phyloP scores from a whole-genome alignment of 225 moss, liverwort and hornwort genomes.

The Pseudisothecium myosuroides region DNA sequence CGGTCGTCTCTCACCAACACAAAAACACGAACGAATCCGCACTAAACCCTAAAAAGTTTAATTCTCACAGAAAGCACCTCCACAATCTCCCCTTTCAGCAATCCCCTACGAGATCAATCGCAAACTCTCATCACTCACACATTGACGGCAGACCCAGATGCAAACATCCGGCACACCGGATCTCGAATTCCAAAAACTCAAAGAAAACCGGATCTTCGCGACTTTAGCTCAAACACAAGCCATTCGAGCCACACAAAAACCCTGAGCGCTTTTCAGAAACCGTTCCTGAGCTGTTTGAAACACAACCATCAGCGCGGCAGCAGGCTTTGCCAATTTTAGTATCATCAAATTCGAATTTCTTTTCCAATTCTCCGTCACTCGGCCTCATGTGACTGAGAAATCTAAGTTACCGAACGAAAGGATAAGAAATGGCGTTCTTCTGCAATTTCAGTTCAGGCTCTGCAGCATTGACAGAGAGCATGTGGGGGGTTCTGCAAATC shows the following conservation, averaged over 20 bases:
- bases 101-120: not conserved
- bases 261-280: not conserved
- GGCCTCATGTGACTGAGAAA: not conserved
- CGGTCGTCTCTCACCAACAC: not conserved
- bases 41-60: conserved; percentile 1
- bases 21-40: not conserved
- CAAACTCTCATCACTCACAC: not conserved
- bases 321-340: not conserved
- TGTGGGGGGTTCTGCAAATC: not conserved
- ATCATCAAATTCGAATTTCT: not conserved
- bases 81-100: not conserved
- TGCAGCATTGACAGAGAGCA: not conserved
- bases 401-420: not conserved
- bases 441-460: not conserved
- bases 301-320: not conserved
- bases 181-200: not conserved
- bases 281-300: not conserved
- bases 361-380: not conserved
- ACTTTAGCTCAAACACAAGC: not conserved
- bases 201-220: not conserved
- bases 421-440: not conserved
- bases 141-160: not conserved
- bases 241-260: not conserved
- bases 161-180: not conserved
- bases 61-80: not conserved